These are phyloP conservation scores for Geotrichum aggregatum DNA, from an alignment of 1,139 yeast genomes.

Conservation along the genomic window DNA sequence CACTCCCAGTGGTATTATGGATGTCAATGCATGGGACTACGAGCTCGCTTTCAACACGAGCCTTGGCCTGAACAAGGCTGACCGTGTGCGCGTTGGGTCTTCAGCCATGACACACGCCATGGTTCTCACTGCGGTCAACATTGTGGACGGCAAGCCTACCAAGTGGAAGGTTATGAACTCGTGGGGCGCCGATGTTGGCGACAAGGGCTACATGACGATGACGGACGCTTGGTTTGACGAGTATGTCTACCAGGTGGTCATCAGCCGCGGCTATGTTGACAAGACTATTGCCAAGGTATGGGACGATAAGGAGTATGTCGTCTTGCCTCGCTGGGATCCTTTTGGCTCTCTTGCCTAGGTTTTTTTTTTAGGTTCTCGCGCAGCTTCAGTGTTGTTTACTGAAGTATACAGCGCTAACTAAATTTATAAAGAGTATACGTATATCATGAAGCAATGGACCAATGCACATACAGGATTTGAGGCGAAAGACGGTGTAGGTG, in stretches of 20 bases:
- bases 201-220: constrained; percentile 61
- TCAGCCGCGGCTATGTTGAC: constrained; percentile 48
- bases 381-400: background rate
- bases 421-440: no score
- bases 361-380: background rate
- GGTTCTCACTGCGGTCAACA: constrained; percentile 63
- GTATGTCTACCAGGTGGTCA: constrained; percentile 61
- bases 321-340: constrained; percentile 64
- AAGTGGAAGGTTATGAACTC: constrained; percentile 71
- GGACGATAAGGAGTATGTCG: constrained; percentile 48
- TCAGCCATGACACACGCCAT: constrained; percentile 67
- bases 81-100: constrained; percentile 54
- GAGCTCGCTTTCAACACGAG: constrained; percentile 52
- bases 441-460: no score
- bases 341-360: constrained; percentile 60
- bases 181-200: constrained; percentile 61
- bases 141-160: constrained; percentile 48
- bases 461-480: no score
- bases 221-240: constrained; percentile 65
- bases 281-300: constrained; percentile 47
- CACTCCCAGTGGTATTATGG: constrained; percentile 50
- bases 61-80: constrained; percentile 49
- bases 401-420: no score
- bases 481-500: no score
- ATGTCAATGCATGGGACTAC: constrained; percentile 53